A percentile compares a stretch with the other conserved stretches of the same genome.
Evolutionary conservation across 202 grass and related monocot genomes (phyloP).

Genomic region (Musa balbisiana): DNA sequence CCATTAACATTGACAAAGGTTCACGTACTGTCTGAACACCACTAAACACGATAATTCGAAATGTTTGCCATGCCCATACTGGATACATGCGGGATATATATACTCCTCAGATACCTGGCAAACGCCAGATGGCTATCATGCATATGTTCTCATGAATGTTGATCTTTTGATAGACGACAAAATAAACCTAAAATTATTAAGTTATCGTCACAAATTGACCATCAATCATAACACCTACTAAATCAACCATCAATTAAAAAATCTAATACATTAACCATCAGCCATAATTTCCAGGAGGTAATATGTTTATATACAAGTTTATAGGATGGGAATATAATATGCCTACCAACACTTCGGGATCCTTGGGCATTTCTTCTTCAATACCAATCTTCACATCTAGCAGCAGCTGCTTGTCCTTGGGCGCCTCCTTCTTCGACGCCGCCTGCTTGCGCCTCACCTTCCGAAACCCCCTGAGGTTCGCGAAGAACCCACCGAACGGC

Average conservation of each 20-base stretch:
- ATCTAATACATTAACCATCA: neutral
- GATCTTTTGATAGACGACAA: neutral
- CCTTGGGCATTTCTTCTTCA: slow-evolving; percentile 66
- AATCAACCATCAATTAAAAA: neutral
- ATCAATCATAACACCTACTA: neutral
- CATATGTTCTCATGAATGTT: neutral
- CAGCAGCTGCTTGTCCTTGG: slow-evolving; percentile 75
- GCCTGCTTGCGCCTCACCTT: slow-evolving; percentile 39
- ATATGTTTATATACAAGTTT: neutral
- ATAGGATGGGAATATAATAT: neutral
- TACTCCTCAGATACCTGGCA: neutral
- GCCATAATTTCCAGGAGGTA: slow-evolving; percentile 1
- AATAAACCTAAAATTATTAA: neutral
- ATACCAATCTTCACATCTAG: slow-evolving; percentile 56
- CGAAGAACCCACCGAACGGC: slow-evolving; percentile 36
- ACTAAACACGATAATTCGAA: neutral
- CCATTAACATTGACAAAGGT: neutral
- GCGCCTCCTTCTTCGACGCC: slow-evolving; percentile 46
- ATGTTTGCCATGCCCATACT: neutral
- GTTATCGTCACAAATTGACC: neutral
- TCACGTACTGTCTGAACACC: neutral
- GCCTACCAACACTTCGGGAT: slow-evolving; percentile 78
- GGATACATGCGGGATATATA: neutral
- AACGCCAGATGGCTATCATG: too few relatives aligned
- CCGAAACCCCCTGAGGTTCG: slow-evolving; percentile 54